Evolutionary conservation across 2,329 filamentous ascomycete species (phyloP).

Genomic region (Thielaviopsis euricoi): DNA sequence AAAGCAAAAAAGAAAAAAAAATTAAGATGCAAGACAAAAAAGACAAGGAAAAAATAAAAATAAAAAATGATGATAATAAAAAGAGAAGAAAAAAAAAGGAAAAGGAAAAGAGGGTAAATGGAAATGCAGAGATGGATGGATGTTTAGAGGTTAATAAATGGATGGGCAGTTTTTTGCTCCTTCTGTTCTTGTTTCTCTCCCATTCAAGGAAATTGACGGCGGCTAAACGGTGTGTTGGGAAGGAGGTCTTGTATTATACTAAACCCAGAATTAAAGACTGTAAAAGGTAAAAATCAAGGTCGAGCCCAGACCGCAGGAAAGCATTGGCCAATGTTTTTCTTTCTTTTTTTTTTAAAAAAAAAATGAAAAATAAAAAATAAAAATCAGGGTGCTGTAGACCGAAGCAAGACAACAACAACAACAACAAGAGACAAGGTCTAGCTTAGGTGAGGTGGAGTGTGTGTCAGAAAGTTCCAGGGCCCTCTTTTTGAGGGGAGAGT

Average conservation of each 20-base stretch:
- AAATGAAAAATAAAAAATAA: too few species aligned
- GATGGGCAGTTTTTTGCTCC: neutral
- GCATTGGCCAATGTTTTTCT: neutral
- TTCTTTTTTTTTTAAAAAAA: too few species aligned
- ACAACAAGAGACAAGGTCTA: neutral
- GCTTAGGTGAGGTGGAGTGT: neutral
- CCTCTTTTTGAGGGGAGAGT: neutral
- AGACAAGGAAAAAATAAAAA: neutral
- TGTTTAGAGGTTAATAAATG: neutral
- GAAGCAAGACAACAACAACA: too few species aligned
- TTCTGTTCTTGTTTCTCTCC: neutral
- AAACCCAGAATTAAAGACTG: neutral
- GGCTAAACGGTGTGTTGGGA: neutral
- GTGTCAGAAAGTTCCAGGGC: neutral
- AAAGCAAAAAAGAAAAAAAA: neutral
- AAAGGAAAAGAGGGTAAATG: neutral
- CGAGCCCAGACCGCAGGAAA: neutral
- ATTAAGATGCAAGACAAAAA: neutral
- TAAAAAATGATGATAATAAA: too few species aligned
- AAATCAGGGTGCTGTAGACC: too few species aligned
- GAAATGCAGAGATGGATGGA: neutral
- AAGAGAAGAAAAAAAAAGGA: neutral
- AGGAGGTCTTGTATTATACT: neutral
- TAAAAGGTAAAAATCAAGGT: neutral
- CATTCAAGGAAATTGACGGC: neutral